Evolutionary conservation across 2,329 filamentous ascomycete species (phyloP).

Genomic region (Claviceps sp.): DNA sequence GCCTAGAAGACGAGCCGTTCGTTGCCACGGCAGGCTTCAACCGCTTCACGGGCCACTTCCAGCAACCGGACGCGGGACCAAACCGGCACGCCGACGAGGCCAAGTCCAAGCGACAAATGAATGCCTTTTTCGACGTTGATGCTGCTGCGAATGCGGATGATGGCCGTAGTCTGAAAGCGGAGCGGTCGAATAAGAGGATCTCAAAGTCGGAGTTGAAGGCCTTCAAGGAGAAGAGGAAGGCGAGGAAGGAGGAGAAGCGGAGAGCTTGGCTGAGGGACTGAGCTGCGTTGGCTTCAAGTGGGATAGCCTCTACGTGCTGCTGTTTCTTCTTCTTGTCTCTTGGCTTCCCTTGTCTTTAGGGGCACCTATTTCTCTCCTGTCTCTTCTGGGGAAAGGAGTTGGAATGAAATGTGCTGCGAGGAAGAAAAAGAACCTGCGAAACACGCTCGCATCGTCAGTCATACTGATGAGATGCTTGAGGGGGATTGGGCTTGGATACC

Average conservation of each 20-base stretch:
- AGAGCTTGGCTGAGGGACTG: slow-evolving; percentile 76
- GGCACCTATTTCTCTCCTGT: neutral
- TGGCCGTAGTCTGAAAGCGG: slow-evolving; percentile 80
- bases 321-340: neutral
- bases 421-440: no score
- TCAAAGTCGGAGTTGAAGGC: slow-evolving; percentile 77
- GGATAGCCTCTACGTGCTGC: neutral
- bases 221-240: slow-evolving; percentile 79
- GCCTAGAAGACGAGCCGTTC: slow-evolving; percentile 40
- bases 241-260: slow-evolving; percentile 88
- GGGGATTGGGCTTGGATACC: neutral
- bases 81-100: slow-evolving; percentile 77
- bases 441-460: neutral
- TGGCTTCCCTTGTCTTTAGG: neutral
- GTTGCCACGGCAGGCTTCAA: slow-evolving; percentile 69
- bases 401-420: no score
- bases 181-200: slow-evolving; percentile 73
- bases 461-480: neutral
- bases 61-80: slow-evolving; percentile 50
- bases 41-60: slow-evolving; percentile 76
- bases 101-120: slow-evolving; percentile 79
- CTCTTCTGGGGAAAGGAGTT: no score
- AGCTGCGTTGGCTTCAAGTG: neutral
- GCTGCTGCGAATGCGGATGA: slow-evolving; percentile 84
- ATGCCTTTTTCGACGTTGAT: slow-evolving; percentile 91